Evolutionary conservation across 176 grass and related monocot species (phyloP), one percentile per base, ranked within the genome.

Genomic region (Raddia distichophylla): DNA sequence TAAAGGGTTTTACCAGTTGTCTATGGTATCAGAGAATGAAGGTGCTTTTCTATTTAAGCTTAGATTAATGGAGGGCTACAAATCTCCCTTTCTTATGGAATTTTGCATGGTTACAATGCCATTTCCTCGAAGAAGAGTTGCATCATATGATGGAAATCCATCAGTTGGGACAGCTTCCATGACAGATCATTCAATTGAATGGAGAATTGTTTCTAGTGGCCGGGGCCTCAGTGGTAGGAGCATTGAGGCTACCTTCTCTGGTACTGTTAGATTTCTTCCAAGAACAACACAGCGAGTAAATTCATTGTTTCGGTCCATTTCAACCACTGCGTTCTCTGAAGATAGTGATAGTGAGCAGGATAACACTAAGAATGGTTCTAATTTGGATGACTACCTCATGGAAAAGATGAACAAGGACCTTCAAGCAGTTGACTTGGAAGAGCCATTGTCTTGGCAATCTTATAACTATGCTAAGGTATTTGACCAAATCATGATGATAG

Each of bases 361-460:
- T 43, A 75, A 53, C 63, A 17, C 46, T 44, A 91, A 86, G 75
- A 94, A 91, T 84, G 78, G 70, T 76, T 66, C 85, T 54, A 98
- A 92, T 51, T 84, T 94, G 63, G 95, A 98, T 78, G 95, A 98
- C 10, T 73, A 83, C 67, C 79, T 98, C 52, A 89, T 93, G 95
- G 90, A 92, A 71, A 94, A 98, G 89, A 94, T 98, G 83, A 98
- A 93, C 78, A 94, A 90, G 86, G 92, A 92, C 52, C 85, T 94
- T 68, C 83, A 91, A 84, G 78, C 92, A 82, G 86, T 94, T 73
- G 92, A 94, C 84, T 86, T 98, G 69, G 90, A 94, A 82, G 95
- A 98, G 64, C 95, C 90, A 72, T 91, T 98, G 84, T 98, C 90
- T 91, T 98, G 95, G 95, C 92, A 94, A 86, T 92, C 92, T 47